Conservation (phyloP, 148 eudicot genomes). For the Chenopodium album region DNA sequence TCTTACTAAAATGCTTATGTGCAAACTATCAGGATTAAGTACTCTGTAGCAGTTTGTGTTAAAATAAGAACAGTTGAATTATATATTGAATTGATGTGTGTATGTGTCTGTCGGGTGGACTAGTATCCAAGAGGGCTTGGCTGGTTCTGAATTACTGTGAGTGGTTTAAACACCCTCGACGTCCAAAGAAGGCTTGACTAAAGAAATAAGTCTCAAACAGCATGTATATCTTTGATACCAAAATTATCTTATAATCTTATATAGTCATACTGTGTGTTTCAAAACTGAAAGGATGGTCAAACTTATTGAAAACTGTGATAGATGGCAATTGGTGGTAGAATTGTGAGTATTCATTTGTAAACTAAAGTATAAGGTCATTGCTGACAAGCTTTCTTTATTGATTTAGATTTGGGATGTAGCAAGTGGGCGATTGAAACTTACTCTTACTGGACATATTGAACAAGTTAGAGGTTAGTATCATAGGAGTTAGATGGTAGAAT, state of each 20-base stretch:
- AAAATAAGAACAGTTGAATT: too few species aligned
- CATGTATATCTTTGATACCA: neutral
- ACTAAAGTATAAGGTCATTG: neutral
- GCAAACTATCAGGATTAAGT: neutral
- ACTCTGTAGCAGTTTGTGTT: neutral
- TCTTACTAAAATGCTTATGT: too few species aligned
- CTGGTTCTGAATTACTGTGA: too few species aligned
- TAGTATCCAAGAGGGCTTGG: too few species aligned
- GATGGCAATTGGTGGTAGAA: neutral
- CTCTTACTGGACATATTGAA: slow-evolving; percentile 97
- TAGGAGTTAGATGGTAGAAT: neutral
- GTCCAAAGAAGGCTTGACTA: too few species aligned
- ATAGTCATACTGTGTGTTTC: neutral
- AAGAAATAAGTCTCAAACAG: too few species aligned
- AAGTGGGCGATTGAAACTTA: slow-evolving; percentile 75
- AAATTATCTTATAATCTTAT: neutral
- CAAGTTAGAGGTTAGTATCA: slow-evolving; percentile 81
- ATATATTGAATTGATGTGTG: too few species aligned
- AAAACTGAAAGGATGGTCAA: neutral
- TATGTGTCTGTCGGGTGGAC: too few species aligned
- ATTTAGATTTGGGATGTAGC: slow-evolving; percentile 94
- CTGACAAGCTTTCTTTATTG: slow-evolving; percentile 9
- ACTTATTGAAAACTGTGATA: neutral
- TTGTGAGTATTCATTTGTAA: neutral
- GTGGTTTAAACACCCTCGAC: too few species aligned